Conservation (phyloP, 495 filamentous ascomycete genomes). For the Staphylotrichum tortipilum region DNA sequence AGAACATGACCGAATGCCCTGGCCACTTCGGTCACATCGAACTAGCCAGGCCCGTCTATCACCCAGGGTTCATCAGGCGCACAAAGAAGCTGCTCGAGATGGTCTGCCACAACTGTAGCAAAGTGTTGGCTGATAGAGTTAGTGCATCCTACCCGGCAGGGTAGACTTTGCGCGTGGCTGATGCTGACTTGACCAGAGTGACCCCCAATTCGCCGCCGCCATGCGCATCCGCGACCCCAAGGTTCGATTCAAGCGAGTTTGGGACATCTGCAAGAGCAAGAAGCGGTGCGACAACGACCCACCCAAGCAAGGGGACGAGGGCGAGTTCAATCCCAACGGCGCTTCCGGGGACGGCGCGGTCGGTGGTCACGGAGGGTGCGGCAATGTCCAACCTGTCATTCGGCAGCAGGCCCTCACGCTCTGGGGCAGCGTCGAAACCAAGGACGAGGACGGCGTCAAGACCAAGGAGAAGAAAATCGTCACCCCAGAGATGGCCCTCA, state of each 20-base stretch:
- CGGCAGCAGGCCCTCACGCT: constrained; percentile 77
- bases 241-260: constrained; percentile 80
- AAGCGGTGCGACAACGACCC: constrained; percentile 69
- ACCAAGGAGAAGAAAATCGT: constrained; percentile 76
- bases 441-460: constrained; percentile 71
- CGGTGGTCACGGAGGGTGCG: constrained; percentile 75
- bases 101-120: constrained; percentile 96
- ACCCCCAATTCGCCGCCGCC: constrained; percentile 72
- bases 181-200: constrained; percentile 71
- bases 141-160: constrained; percentile 49
- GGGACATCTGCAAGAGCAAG: constrained; percentile 80
- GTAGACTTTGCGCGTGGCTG: constrained; percentile 37
- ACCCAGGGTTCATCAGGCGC: constrained; percentile 92
- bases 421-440: constrained; percentile 40
- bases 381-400: constrained; percentile 80
- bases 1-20: constrained; percentile 88
- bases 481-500: constrained; percentile 72
- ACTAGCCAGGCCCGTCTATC: constrained; percentile 86
- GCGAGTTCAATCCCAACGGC: constrained; percentile 40
- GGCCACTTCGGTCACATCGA: constrained; percentile 98
- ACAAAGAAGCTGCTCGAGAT: constrained; percentile 97
- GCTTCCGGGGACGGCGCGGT: constrained; percentile 20
- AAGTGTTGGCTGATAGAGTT: constrained; percentile 89
- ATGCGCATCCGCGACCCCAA: constrained; percentile 82
- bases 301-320: constrained; percentile 48